A percentile compares a stretch with the other conserved stretches of the same genome.
These are phyloP conservation scores for Fusarium neocosmosporiellum DNA, from an alignment of 2,329 filamentous ascomycete genomes.

Conservation along the genomic window DNA sequence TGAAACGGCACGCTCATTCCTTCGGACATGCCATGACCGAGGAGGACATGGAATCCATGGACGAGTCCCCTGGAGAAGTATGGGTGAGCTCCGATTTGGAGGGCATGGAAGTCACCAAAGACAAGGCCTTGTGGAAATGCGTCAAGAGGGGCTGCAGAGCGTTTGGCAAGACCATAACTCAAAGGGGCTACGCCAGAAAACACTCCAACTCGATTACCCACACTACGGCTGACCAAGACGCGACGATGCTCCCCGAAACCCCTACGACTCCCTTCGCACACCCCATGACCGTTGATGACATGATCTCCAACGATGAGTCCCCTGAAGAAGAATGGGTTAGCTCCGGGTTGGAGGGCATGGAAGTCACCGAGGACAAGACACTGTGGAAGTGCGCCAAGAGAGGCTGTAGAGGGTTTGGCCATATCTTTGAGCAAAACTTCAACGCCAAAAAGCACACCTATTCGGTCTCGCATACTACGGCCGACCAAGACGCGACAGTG, in stretches of 20 bases:
- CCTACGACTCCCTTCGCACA: not conserved
- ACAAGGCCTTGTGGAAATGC: constrained; percentile 10
- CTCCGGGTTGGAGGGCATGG: constrained; percentile 17
- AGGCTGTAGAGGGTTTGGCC: constrained; percentile 18
- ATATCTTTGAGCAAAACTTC: not conserved
- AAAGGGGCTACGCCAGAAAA: not conserved
- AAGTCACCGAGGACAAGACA: not conserved
- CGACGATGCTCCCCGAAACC: not conserved
- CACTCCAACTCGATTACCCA: constrained; percentile 10
- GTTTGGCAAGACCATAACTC: constrained; percentile 1
- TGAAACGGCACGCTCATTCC: constrained; percentile 19
- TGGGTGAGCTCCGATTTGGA: constrained; percentile 15
- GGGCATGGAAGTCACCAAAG: constrained; percentile 16
- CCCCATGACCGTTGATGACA: not conserved
- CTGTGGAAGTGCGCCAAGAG: constrained; percentile 23
- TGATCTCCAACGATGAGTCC: not conserved
- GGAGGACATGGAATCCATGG: not conserved
- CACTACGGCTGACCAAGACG: not conserved
- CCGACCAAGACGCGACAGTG: not conserved
- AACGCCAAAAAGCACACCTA: constrained; percentile 12
- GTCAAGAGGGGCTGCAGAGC: constrained; percentile 20
- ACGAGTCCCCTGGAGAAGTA: not conserved
- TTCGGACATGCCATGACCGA: constrained; percentile 5
- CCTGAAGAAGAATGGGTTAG: constrained; percentile 11
- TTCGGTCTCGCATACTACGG: constrained; percentile 2